A percentile compares a stretch with the other conserved stretches of the same genome.
Evolutionary conservation across 2,329 filamentous ascomycete genomes (phyloP).

Genomic region (Talaromyces sp.): DNA sequence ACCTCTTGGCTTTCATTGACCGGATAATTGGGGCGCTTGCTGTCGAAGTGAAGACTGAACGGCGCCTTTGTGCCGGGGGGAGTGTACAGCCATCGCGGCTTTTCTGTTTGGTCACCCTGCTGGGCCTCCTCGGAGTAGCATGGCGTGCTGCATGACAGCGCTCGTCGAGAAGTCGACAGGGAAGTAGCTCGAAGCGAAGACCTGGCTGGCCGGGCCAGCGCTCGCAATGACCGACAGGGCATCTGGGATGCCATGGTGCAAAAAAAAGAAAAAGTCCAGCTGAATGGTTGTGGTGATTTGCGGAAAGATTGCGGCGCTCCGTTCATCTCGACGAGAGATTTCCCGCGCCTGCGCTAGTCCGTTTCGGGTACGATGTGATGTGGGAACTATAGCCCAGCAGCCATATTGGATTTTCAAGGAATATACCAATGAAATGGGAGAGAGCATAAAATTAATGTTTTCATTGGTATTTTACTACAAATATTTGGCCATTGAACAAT

Average conservation of each 20-base stretch:
- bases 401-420: background rate
- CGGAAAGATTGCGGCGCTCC: background rate
- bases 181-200: constrained; percentile 10
- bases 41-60: constrained; percentile 41
- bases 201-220: constrained; percentile 28
- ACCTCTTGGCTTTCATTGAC: constrained; percentile 70
- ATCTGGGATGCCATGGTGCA: constrained; percentile 46
- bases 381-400: background rate
- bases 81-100: constrained; percentile 67
- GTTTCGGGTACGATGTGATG: background rate
- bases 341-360: background rate
- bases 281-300: background rate
- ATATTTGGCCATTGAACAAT: background rate
- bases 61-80: constrained; percentile 66
- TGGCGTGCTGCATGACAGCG: constrained; percentile 24
- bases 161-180: constrained; percentile 18
- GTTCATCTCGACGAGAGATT: background rate
- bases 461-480: background rate
- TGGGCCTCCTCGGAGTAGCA: constrained; percentile 20
- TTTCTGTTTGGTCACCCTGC: constrained; percentile 26
- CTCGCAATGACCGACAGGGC: constrained; percentile 37
- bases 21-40: constrained; percentile 46
- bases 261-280: background rate
- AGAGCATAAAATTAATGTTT: background rate
- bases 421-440: background rate